Percentiles rank a stretch among this genome's conserved stretches.
Conservation (phyloP, 164 flowering plant species). For the Pachysandra terminalis region DNA sequence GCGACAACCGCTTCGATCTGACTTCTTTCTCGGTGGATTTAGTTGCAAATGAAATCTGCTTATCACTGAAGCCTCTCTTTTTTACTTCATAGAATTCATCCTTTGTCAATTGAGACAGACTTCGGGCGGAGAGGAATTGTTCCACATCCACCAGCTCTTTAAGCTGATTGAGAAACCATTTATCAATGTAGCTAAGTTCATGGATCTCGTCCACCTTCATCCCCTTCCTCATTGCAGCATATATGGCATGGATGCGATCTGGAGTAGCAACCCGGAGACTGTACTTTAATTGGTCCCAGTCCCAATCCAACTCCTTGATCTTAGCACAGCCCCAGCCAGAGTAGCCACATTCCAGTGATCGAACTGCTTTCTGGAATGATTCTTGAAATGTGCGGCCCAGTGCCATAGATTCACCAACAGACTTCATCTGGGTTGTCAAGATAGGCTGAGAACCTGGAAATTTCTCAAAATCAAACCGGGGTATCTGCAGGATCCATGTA, state of each 20-base stretch:
- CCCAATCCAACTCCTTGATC: constrained; percentile 79
- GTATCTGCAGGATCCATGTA: constrained; percentile 62
- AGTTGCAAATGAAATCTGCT: constrained; percentile 90
- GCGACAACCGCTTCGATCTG: constrained; percentile 55
- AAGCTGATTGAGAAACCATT: constrained; percentile 92
- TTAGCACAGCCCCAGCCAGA: constrained; percentile 90
- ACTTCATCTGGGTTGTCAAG: constrained; percentile 96
- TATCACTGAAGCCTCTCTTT: constrained; percentile 91
- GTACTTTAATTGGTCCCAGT: constrained; percentile 85
- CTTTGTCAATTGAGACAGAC: constrained; percentile 53
- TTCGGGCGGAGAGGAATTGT: constrained; percentile 48
- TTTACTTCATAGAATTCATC: constrained; percentile 83
- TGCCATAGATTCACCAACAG: constrained; percentile 98
- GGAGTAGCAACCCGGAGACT: constrained; percentile 86
- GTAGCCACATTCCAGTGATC: constrained; percentile 81
- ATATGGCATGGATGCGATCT: constrained; percentile 81
- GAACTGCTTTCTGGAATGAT: constrained; percentile 92
- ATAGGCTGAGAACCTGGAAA: constrained; percentile 91
- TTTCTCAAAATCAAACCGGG: constrained; percentile 97
- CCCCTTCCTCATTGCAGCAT: constrained; percentile 94
- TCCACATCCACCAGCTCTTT: constrained; percentile 88
- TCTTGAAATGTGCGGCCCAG: constrained; percentile 98
- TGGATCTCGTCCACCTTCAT: constrained; percentile 87
- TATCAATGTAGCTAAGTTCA: constrained; percentile 72
- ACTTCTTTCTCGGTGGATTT: constrained; percentile 75